Conservation (phyloP, 2,329 filamentous ascomycete species). For the Dendryphion nanum region DNA sequence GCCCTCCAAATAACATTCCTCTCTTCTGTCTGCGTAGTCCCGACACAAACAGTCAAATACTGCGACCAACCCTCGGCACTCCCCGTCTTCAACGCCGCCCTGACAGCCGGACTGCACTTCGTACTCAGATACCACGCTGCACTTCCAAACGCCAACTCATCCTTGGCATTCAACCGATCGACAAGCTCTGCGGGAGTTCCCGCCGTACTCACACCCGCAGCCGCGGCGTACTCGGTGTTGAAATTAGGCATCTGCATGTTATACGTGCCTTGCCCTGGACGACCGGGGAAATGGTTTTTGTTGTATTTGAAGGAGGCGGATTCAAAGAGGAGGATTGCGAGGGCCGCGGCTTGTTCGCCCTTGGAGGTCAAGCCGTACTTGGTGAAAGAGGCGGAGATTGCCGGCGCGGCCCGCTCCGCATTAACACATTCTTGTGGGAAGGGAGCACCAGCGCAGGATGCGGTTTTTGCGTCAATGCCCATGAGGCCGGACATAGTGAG, state of each 20-base stretch:
- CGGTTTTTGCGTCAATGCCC: too few relatives aligned
- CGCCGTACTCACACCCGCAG: slow-evolving; percentile 28
- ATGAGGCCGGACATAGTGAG: too few relatives aligned
- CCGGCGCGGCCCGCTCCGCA: slow-evolving; percentile 59
- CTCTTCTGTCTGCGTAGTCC: slow-evolving; percentile 47
- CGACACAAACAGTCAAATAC: slow-evolving; percentile 57
- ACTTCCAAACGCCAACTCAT: slow-evolving; percentile 55
- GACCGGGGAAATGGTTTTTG: slow-evolving; percentile 60
- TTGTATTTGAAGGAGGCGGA: slow-evolving; percentile 69
- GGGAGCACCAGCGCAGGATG: slow-evolving; percentile 49
- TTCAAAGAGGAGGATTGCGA: slow-evolving; percentile 72
- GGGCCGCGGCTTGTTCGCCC: slow-evolving; percentile 66
- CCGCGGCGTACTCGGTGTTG: slow-evolving; percentile 56
- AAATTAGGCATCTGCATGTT: slow-evolving; percentile 62
- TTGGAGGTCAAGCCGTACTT: slow-evolving; percentile 55
- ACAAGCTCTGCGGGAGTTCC: slow-evolving; percentile 46
- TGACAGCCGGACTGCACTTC: slow-evolving; percentile 50
- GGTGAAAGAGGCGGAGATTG: slow-evolving; percentile 56
- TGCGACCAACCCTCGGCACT: slow-evolving; percentile 50
- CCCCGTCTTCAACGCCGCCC: slow-evolving; percentile 46
- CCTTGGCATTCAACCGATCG: slow-evolving; percentile 48
- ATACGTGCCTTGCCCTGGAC: slow-evolving; percentile 68
- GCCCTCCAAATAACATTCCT: slow-evolving; percentile 54
- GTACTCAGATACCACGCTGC: slow-evolving; percentile 62
- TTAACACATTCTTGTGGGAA: slow-evolving; percentile 57